Evolutionary conservation across 345 rosid species (phyloP).

Genomic region (Populus ilicifolia): DNA sequence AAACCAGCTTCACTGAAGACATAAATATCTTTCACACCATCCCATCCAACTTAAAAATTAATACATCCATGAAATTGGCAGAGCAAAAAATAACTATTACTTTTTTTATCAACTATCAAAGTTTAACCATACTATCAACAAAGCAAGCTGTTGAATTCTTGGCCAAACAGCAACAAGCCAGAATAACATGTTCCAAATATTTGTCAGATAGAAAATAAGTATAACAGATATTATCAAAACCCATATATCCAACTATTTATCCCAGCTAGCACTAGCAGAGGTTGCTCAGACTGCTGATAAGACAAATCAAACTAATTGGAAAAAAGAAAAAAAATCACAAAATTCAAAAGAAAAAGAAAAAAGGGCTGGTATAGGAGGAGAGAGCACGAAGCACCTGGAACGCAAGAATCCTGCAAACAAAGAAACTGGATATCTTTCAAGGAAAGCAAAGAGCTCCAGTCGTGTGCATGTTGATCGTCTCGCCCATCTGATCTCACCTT

Average conservation of each 20-base stretch:
- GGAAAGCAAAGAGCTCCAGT: conserved; percentile 38
- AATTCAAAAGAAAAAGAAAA: neutral
- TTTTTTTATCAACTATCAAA: neutral
- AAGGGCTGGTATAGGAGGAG: neutral
- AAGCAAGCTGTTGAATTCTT: neutral
- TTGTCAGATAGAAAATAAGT: neutral
- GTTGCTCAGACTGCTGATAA: neutral
- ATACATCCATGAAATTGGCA: neutral
- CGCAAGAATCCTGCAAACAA: conserved; percentile 39
- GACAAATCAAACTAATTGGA: neutral
- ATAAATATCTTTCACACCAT: no score
- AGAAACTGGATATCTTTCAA: conserved; percentile 49
- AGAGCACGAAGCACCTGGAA: conserved; percentile 32
- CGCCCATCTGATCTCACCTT: conserved; percentile 37
- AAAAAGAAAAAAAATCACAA: neutral
- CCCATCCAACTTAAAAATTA: neutral
- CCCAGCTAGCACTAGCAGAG: neutral
- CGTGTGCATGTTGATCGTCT: conserved; percentile 23
- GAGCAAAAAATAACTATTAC: neutral
- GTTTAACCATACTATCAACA: neutral
- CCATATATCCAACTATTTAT: neutral
- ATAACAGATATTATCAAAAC: neutral
- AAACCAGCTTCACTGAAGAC: no score
- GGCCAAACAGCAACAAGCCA: neutral
- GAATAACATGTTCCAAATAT: no score